Evolutionary conservation across 1,139 yeast genomes (phyloP).

Genomic region (Pichia cactophila): DNA sequence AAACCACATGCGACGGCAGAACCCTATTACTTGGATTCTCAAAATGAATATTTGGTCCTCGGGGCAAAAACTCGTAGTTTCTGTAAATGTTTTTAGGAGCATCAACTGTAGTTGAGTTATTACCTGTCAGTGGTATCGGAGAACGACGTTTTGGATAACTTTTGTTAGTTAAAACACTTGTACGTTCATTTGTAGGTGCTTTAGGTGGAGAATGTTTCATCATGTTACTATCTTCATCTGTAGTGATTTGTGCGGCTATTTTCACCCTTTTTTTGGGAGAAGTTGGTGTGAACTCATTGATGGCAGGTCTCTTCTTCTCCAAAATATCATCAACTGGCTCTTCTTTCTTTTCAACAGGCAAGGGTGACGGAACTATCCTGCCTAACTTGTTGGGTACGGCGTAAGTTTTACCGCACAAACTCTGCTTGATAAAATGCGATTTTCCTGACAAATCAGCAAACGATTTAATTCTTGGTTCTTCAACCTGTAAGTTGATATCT

Average conservation of each 20-base stretch:
- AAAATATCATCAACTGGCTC: neutral
- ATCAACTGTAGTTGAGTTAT: neutral
- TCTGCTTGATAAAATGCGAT: neutral
- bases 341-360: neutral
- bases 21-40: neutral
- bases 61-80: neutral
- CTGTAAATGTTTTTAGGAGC: neutral
- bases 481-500: no score
- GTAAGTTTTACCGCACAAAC: no score
- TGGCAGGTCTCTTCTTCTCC: neutral
- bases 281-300: neutral
- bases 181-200: no score
- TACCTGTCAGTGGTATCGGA: neutral
- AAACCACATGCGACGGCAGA: neutral
- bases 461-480: neutral
- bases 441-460: neutral
- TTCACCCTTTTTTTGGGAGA: neutral
- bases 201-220: neutral
- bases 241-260: neutral
- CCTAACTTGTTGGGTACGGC: neutral
- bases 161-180: neutral
- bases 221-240: neutral
- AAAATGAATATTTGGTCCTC: neutral
- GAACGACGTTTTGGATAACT: neutral
- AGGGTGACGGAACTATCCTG: neutral